Evolutionary conservation across 768 basidiomycete genomes (phyloP).

Genomic region (Crassisporium funariophilum): DNA sequence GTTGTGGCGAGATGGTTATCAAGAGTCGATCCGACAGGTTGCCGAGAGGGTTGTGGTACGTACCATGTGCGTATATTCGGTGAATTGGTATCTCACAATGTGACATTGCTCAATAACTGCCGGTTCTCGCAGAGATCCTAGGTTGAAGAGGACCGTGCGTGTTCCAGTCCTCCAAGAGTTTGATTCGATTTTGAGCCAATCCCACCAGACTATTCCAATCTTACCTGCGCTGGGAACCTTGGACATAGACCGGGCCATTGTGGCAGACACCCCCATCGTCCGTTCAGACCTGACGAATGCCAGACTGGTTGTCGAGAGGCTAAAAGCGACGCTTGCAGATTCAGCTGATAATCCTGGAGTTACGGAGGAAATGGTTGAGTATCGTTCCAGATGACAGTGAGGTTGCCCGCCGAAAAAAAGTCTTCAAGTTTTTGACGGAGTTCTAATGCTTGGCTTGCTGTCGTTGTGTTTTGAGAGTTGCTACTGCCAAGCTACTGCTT

Average conservation of each 20-base stretch:
- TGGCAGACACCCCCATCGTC: slow-evolving; percentile 2
- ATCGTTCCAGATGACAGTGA: too few relatives aligned
- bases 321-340: background rate
- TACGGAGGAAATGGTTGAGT: slow-evolving; percentile 3
- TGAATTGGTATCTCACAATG: slow-evolving; percentile 15
- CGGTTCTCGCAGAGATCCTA: slow-evolving; percentile 10
- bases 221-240: background rate
- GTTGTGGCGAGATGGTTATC: too few relatives aligned
- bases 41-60: too few relatives aligned
- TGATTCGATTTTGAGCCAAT: slow-evolving; percentile 17
- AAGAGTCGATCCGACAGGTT: too few relatives aligned
- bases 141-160: slow-evolving; percentile 10
- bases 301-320: background rate
- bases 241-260: background rate
- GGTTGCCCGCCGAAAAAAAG: too few relatives aligned
- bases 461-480: too few relatives aligned
- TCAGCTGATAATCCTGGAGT: slow-evolving; percentile 1
- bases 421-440: too few relatives aligned
- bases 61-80: slow-evolving; percentile 20
- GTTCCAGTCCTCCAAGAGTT: slow-evolving; percentile 1
- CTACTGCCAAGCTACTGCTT: too few relatives aligned
- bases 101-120: slow-evolving; percentile 15
- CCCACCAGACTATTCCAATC: slow-evolving; percentile 13
- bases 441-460: too few relatives aligned
- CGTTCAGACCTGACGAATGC: background rate